Percentiles rank a stretch among this genome's conserved stretches.
phyloP scores from a whole-genome alignment of 192 early-diverging fungal genomes.

The Podochytrium sp. region DNA sequence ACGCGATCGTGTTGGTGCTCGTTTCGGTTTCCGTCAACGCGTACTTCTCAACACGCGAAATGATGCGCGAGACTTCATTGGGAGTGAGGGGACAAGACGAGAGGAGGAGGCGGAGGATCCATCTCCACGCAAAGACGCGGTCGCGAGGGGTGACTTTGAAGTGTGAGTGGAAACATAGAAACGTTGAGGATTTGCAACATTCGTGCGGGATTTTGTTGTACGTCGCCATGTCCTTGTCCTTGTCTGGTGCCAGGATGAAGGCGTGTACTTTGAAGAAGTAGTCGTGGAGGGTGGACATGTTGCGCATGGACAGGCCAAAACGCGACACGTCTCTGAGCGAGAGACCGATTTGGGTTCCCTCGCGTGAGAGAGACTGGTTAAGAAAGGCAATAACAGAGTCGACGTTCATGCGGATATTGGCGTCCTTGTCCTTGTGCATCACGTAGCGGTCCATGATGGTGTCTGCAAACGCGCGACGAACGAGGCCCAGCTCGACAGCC shows the following conservation, averaged over 20 bases:
- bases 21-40: neutral
- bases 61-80: neutral
- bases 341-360: neutral
- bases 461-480: neutral
- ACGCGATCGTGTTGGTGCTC: neutral
- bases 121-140: neutral
- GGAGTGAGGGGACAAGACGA: neutral
- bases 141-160: neutral
- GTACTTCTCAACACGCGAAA: neutral
- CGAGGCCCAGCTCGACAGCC: neutral
- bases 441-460: neutral
- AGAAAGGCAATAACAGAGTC: neutral
- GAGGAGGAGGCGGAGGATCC: neutral
- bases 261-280: slow-evolving; percentile 2
- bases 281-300: neutral
- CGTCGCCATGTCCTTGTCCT: neutral
- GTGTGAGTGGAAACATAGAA: neutral
- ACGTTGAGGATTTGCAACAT: neutral
- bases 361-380: neutral
- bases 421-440: neutral
- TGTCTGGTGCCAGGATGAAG: neutral
- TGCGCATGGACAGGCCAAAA: neutral
- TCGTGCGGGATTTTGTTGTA: neutral
- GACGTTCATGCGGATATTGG: neutral
- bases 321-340: neutral